A percentile compares a stretch with the other conserved stretches of the same genome.
phyloP scores from a whole-genome alignment of 2,329 filamentous ascomycete species.

The Alternaria infectoria region DNA sequence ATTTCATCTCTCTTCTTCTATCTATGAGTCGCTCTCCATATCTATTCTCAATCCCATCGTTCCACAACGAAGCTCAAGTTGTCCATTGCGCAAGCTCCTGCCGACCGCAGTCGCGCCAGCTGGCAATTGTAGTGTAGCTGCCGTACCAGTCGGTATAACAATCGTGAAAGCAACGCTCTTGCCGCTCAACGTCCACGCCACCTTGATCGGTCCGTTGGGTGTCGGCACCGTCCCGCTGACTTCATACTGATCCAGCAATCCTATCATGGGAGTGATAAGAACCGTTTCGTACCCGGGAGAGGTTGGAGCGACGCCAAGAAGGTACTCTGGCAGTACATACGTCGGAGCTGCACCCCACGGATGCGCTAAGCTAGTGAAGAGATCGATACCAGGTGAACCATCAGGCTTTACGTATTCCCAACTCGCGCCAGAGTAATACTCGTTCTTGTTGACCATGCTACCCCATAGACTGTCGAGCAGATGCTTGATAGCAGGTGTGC shows the following conservation, averaged over 20 bases:
- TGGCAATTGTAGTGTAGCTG: not conserved
- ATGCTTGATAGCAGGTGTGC: constrained; percentile 19
- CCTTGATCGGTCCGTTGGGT: not conserved
- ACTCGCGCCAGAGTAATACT: constrained; percentile 48
- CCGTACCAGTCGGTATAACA: not conserved
- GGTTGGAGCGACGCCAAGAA: constrained; percentile 17
- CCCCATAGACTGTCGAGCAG: constrained; percentile 52
- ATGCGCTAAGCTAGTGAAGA: constrained; percentile 54
- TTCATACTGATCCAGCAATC: not conserved
- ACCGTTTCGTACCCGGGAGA: constrained; percentile 17
- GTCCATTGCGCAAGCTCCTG: not conserved
- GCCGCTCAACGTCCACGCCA: not conserved
- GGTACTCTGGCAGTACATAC: constrained; percentile 47
- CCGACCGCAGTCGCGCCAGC: not conserved
- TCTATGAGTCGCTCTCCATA: not conserved
- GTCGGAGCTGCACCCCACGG: constrained; percentile 56
- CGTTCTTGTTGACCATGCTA: constrained; percentile 49
- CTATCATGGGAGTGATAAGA: not conserved
- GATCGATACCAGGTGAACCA: constrained; percentile 49
- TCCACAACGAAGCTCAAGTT: not conserved
- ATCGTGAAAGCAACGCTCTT: not conserved
- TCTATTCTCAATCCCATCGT: not conserved
- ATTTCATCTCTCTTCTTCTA: not conserved
- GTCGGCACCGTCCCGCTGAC: not conserved
- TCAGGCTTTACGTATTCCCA: constrained; percentile 56